Percentiles rank a stretch among this genome's conserved stretches.
Evolutionary conservation across 192 early-diverging fungal genomes (phyloP).

Genomic region (Backusella macrospora): DNA sequence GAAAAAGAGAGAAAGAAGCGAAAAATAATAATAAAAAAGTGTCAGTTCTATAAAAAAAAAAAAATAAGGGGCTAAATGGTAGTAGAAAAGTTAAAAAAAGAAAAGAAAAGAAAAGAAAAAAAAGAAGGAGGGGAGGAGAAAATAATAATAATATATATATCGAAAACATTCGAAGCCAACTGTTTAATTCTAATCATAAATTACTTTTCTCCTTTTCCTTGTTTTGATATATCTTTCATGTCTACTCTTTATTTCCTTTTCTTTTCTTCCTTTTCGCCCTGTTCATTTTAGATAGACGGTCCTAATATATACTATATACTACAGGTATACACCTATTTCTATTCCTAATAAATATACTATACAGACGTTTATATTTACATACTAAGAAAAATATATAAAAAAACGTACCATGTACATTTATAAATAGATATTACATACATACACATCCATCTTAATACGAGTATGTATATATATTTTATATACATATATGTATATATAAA

Average conservation of each 20-base stretch:
- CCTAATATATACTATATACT: no score
- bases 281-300: no score
- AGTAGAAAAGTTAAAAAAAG: background rate
- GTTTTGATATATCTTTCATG: background rate
- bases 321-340: no score
- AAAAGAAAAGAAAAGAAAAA: background rate
- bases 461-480: no score
- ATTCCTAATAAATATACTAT: no score
- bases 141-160: background rate
- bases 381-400: no score
- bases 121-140: background rate
- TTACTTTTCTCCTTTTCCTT: background rate
- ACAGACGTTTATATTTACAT: no score
- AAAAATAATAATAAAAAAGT: background rate
- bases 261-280: background rate
- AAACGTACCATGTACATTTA: no score
- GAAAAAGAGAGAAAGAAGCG: background rate
- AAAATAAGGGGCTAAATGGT: background rate
- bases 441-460: no score
- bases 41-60: slow-evolving; percentile 9
- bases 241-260: background rate
- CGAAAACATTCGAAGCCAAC: background rate
- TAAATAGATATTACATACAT: no score
- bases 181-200: background rate
- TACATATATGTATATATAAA: no score